Evolutionary conservation across 1,139 yeast genomes (phyloP).

Genomic region (Lodderomyces pseudojiufengensis): DNA sequence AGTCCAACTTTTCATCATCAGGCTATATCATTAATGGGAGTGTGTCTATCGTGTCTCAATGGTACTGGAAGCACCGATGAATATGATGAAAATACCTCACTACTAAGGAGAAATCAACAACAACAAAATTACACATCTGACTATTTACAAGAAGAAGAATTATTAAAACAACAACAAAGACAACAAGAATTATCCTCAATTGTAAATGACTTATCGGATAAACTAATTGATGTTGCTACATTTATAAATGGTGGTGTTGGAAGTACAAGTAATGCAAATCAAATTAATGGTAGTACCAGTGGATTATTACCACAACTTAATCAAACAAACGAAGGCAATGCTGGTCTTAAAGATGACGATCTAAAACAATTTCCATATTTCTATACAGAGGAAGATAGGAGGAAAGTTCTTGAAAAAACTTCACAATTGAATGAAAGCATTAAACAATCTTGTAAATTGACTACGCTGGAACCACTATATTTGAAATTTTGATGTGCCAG

Average conservation of each 20-base stretch:
- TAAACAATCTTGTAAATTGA: slow-evolving; percentile 22
- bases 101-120: slow-evolving; percentile 22
- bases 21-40: slow-evolving; percentile 40
- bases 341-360: neutral
- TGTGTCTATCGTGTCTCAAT: slow-evolving; percentile 47
- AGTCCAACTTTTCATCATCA: too few relatives aligned
- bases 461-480: slow-evolving; percentile 25
- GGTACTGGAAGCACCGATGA: slow-evolving; percentile 37
- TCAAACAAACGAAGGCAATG: slow-evolving; percentile 9
- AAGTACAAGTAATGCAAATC: slow-evolving; percentile 1
- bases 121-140: slow-evolving; percentile 32
- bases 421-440: slow-evolving; percentile 19
- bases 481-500: slow-evolving; percentile 27
- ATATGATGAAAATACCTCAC: slow-evolving; percentile 35
- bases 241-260: slow-evolving; percentile 22
- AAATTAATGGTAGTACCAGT: slow-evolving; percentile 5
- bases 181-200: slow-evolving; percentile 41
- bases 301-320: slow-evolving; percentile 7
- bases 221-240: slow-evolving; percentile 43
- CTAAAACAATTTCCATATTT: slow-evolving; percentile 7
- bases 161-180: slow-evolving; percentile 40
- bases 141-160: slow-evolving; percentile 37
- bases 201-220: slow-evolving; percentile 43
- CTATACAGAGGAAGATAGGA: slow-evolving; percentile 20
- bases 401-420: slow-evolving; percentile 19